phyloP scores from a whole-genome alignment of 2,329 filamentous ascomycete species.

The Neoscytalidium dimidiatum region DNA sequence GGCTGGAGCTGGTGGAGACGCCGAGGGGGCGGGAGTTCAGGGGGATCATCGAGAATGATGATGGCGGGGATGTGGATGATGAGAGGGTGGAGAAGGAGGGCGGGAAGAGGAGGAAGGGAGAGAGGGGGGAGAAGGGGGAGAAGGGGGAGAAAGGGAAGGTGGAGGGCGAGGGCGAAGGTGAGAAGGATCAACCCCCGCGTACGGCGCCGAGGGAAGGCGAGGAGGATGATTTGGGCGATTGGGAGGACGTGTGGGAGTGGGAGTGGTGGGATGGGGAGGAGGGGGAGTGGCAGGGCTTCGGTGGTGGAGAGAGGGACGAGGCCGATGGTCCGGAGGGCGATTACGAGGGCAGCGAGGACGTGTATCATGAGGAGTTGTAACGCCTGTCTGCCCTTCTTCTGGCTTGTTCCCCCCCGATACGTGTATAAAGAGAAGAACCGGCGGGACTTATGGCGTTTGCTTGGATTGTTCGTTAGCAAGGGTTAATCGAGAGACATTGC shows the following conservation, averaged over 20 bases:
- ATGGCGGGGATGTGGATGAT: slow-evolving; percentile 47
- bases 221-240: neutral
- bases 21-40: slow-evolving; percentile 67
- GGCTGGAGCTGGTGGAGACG: slow-evolving; percentile 74
- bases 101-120: slow-evolving; percentile 23
- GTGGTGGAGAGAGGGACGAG: neutral
- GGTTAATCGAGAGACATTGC: too few species aligned
- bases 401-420: neutral
- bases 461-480: too few species aligned
- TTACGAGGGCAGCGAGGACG: neutral
- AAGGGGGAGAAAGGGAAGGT: slow-evolving; percentile 36
- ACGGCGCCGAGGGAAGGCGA: too few species aligned
- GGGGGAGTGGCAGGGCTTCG: neutral
- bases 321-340: neutral
- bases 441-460: too few species aligned
- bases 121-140: slow-evolving; percentile 43
- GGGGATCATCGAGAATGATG: slow-evolving; percentile 66
- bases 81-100: slow-evolving; percentile 26
- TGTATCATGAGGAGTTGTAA: neutral
- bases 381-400: too few species aligned
- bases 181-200: too few species aligned
- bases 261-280: neutral
- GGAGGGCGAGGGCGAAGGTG: slow-evolving; percentile 12
- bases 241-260: neutral
- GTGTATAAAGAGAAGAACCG: too few species aligned